phyloP scores from a whole-genome alignment of 805 yeast species.

The Ogataea philodendri region DNA sequence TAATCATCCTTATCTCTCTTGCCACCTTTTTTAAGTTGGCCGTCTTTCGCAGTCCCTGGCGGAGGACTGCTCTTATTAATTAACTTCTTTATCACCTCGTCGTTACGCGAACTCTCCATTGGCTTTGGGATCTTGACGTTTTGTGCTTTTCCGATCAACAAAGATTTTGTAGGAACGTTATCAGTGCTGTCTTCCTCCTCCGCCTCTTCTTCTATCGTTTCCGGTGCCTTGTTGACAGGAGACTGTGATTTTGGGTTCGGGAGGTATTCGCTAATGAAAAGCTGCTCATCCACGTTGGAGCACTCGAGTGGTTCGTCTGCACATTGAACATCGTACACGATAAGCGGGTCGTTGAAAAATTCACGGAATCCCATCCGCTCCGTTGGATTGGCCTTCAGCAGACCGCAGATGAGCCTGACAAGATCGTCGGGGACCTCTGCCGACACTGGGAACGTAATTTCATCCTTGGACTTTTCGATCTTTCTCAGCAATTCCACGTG shows the following conservation, averaged over 20 bases:
- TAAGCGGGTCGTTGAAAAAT: constrained; percentile 73
- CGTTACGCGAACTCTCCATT: constrained; percentile 29
- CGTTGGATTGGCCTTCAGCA: constrained; percentile 80
- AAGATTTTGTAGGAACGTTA: constrained; percentile 18
- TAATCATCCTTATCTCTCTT: constrained; percentile 37
- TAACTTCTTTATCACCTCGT: constrained; percentile 46
- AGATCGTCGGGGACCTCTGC: constrained; percentile 65
- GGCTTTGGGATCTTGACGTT: constrained; percentile 19
- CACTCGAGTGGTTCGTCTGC: constrained; percentile 60
- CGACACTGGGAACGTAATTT: constrained; percentile 69
- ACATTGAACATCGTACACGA: constrained; percentile 51
- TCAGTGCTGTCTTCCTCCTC: constrained; percentile 13
- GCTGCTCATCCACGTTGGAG: constrained; percentile 68
- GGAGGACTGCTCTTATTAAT: constrained; percentile 44
- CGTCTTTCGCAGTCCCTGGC: constrained; percentile 29
- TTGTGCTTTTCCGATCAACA: constrained; percentile 17
- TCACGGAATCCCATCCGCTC: constrained; percentile 87
- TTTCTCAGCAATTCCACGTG: constrained; percentile 86
- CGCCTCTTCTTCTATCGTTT: constrained; percentile 20
- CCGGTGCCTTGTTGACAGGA: constrained; percentile 12
- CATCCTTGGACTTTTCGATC: constrained; percentile 79
- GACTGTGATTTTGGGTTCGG: constrained; percentile 22
- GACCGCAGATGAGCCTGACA: constrained; percentile 65
- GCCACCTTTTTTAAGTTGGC: constrained; percentile 7
- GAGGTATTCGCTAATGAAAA: constrained; percentile 80